A percentile compares a stretch with the other conserved stretches of the same genome.
Evolutionary conservation across 1,284 basidiomycete genomes (phyloP).

Genomic region (Apiotrichum laibachii): DNA sequence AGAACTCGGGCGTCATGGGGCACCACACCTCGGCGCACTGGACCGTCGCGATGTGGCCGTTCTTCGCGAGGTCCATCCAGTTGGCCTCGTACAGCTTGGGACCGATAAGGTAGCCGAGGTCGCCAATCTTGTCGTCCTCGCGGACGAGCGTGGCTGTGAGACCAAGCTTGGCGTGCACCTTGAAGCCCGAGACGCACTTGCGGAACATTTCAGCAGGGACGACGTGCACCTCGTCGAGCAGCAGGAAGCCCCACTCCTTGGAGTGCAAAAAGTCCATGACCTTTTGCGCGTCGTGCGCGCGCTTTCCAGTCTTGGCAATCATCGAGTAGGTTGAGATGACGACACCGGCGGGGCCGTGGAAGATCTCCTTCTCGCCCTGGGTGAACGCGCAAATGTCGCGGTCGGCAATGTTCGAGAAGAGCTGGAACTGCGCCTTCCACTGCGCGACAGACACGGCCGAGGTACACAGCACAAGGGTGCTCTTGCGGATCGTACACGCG

Average conservation of each 20-base stretch:
- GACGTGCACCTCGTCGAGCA: conserved; percentile 95
- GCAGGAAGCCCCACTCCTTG: conserved; percentile 92
- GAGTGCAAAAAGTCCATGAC: conserved; percentile 98
- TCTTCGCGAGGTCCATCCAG: conserved; percentile 99
- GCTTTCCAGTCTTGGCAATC: conserved; percentile 94
- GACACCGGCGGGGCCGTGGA: conserved; percentile 76
- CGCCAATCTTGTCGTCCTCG: conserved; percentile 98
- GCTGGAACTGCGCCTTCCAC: conserved; percentile 95
- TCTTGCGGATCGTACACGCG: conserved; percentile 99
- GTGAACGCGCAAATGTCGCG: conserved; percentile 93
- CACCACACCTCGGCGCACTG: conserved; percentile 99
- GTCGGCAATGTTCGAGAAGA: conserved; percentile 95
- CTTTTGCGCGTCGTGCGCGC: conserved; percentile 94
- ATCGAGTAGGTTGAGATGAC: conserved; percentile 98
- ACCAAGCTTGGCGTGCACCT: conserved; percentile 94
- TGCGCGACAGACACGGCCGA: conserved; percentile 96
- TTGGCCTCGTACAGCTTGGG: conserved; percentile 99
- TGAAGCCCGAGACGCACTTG: conserved; percentile 91
- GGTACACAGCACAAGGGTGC: conserved; percentile 94
- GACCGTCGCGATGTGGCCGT: conserved; percentile 98
- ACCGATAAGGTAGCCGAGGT: conserved; percentile 98
- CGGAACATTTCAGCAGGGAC: conserved; percentile 97
- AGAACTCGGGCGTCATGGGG: conserved; percentile 99
- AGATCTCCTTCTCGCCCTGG: conserved; percentile 95
- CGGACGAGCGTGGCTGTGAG: conserved; percentile 85